Evolutionary conservation across 163 green algal species (phyloP).

Genomic region (Scenedesmus sp.): DNA sequence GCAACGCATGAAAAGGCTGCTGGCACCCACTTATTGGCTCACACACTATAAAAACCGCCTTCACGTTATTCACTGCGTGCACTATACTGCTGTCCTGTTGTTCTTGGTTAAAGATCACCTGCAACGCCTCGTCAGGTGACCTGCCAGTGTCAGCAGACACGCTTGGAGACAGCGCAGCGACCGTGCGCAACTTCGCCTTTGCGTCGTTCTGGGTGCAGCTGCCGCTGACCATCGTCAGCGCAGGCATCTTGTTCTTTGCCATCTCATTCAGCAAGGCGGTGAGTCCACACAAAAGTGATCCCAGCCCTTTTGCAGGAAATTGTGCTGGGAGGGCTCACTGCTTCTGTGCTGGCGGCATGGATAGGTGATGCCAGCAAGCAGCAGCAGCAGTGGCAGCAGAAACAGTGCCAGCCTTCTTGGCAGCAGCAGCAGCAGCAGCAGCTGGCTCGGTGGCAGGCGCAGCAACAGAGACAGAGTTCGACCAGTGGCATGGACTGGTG

Average conservation of each 20-base stretch:
- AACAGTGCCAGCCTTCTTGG: not conserved
- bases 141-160: conserved; percentile 30
- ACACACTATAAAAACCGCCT: too few relatives aligned
- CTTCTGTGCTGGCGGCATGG: not conserved
- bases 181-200: conserved; percentile 48
- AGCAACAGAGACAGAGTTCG: not conserved
- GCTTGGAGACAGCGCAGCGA: conserved; percentile 28
- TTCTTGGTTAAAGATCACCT: conserved; percentile 11
- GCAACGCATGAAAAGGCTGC: not conserved
- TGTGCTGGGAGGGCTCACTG: not conserved
- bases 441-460: not conserved
- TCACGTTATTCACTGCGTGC: not conserved
- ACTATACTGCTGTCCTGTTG: not conserved
- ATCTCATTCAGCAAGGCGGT: conserved; percentile 41
- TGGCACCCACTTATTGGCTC: not conserved
- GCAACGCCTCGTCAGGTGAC: conserved; percentile 7
- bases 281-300: not conserved
- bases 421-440: not conserved
- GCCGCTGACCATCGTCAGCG: conserved; percentile 52
- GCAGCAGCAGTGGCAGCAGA: not conserved
- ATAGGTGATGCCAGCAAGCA: too few relatives aligned
- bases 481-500: not conserved
- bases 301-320: not conserved
- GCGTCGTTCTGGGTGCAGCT: conserved; percentile 54
- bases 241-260: conserved; percentile 52